Base-by-base conservation (phyloP, 2,329 filamentous ascomycete genomes). In the Trichoderma arundinaceum region DNA sequence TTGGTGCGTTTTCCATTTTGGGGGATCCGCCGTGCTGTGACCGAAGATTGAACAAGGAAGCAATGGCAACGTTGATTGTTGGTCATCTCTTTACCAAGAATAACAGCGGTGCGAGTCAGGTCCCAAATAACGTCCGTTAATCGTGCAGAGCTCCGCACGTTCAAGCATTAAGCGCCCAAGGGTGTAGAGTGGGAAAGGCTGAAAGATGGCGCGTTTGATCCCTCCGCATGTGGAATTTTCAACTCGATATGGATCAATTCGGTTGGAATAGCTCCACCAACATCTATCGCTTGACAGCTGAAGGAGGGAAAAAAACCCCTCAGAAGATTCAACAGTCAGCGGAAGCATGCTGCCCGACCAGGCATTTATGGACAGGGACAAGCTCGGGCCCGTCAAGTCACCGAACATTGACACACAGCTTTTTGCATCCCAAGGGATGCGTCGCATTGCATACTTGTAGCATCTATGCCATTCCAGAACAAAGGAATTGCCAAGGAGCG, bases 121-220 rank as follows among this genome's bases (percentile, higher is more conserved):
- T 61, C 35, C 44, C 48, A 33, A 52, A n/a, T 22, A 52, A 52
- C 48, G 48, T 51, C 48, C 17, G 38, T 52, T 15, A 43, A 43
- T 43, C 58, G 8, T 49, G 19, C 46, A n/a, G n/a, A n/a, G 28
- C 58, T 61, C 58, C 58, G 58, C 58, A 43, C n/a, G n/a, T 43
- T 43, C 15, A 33, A 49, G 48, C 48, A n/a, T 44, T 19, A 28
- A 28, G 48, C 35, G 58, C 58, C 22, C 35, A 22, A 57, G 54
- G 28, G 39, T 57, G 39, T 38, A 9, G 33, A 9, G 33, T 5
- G 33, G 33, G 33, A 35, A 9, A 13, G 22, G 38, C n/a, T n/a
- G n/a, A n/a, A n/a, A 35, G 46, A 61, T 61, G 58, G 58, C 58
- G 48, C 48, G 58, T 61, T 61, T 61, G 48, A 38, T 32, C 22